These are phyloP conservation scores for Effrenium voratum DNA, from an alignment of 73 alveolate genomes.

Conservation along the genomic window DNA sequence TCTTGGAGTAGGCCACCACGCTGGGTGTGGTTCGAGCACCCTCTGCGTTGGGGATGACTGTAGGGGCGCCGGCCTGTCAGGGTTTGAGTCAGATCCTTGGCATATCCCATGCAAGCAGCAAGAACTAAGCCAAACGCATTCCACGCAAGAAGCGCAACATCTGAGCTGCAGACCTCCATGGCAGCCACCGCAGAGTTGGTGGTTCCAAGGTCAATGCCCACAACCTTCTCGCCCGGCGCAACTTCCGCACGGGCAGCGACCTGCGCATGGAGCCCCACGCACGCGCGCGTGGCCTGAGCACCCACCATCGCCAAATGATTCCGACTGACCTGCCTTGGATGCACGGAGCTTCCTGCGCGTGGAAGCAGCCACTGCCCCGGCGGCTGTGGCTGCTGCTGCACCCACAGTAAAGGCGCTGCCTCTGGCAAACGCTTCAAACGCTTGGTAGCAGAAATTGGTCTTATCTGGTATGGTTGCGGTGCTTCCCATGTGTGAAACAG, in stretches of 20 bases:
- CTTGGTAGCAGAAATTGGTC: too few relatives aligned
- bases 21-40: slow-evolving; percentile 98
- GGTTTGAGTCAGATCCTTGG: not conserved
- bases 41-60: slow-evolving; percentile 96
- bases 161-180: slow-evolving; percentile 57
- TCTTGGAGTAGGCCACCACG: slow-evolving; percentile 96
- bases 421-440: too few relatives aligned
- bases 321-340: slow-evolving; percentile 24
- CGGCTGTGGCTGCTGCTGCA: slow-evolving; percentile 88
- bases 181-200: slow-evolving; percentile 97
- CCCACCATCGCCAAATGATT: not conserved
- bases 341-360: slow-evolving; percentile 78
- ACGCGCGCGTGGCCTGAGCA: not conserved
- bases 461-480: too few relatives aligned
- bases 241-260: slow-evolving; percentile 91
- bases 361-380: slow-evolving; percentile 89
- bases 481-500: too few relatives aligned
- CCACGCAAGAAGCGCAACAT: not conserved
- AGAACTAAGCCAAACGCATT: not conserved
- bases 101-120: too few relatives aligned
- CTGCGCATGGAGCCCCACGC: not conserved
- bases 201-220: slow-evolving; percentile 97
- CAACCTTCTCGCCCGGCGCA: slow-evolving; percentile 93
- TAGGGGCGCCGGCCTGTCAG: slow-evolving; percentile 77
- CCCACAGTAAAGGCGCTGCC: slow-evolving; percentile 83